Base-by-base conservation (phyloP, 2,329 filamentous ascomycete genomes). In the Fusarium sp. region DNA sequence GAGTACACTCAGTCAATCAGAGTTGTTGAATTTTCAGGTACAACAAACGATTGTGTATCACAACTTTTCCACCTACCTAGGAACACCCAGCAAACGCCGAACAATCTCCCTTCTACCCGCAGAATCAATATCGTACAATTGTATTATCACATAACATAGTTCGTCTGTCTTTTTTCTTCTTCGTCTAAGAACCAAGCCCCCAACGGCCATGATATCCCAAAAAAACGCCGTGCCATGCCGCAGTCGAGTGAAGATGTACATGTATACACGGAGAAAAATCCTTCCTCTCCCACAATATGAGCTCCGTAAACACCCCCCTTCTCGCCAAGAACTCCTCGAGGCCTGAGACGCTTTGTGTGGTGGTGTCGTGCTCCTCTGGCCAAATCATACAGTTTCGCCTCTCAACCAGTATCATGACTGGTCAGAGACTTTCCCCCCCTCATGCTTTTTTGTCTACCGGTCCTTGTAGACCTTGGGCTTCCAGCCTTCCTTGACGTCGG, bases 401-500 rank as follows among this genome's bases (percentile, higher is more conserved):
- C 63, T 53, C 23, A 18, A 18, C 34, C 23, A 49, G 14, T 7
- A 49, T 49, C 23, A 27, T 49, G 54, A 60, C 49, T 40, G 7
- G 10, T 34, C 6, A 14, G 54, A 57, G 13, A 58, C 40, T 44
- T 34, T 31, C 13, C 9, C 20, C 13, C 18, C 11, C 25, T 44
- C 49, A 33, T 18, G 27, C 25, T 27, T 7, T 31, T 36, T 14
- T 8, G 25, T 59, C 78, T 82, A 91, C 85, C 89, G 86, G 79
- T 96, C 92, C 83, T 96, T 96, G 82, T 96, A 97, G 64, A 97
- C 84, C 85, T 97, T 97, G 64, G 95, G 96, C 79, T 94, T 96
- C 89, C 93, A 97, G 0, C 95, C 96, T 69, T 93, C 90, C 77
- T 91, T 89, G 58, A 91, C 75, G 80, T 97, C 93, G 61, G 90